phyloP scores from a whole-genome alignment of 768 basidiomycete genomes.

The Mycena haematopus region DNA sequence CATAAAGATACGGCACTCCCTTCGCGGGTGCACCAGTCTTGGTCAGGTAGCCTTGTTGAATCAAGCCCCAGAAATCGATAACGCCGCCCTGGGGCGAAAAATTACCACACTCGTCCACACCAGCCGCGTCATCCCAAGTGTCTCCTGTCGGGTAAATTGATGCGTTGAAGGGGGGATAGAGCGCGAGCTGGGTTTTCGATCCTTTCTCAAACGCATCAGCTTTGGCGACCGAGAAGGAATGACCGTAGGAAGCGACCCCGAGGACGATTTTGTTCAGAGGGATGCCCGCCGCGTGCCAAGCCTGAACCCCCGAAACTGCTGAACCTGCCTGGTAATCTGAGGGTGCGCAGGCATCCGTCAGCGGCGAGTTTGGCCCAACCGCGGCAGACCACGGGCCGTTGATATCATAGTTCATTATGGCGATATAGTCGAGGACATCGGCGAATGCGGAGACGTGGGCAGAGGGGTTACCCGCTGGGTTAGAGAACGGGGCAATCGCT shows the following conservation, averaged over 20 bases:
- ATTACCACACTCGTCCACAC: conserved; percentile 56
- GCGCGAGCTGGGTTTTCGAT: conserved; percentile 40
- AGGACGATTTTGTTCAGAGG: conserved; percentile 75
- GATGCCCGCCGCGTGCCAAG: conserved; percentile 79
- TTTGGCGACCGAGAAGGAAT: conserved; percentile 61
- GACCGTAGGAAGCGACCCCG: conserved; percentile 83
- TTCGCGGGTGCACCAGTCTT: conserved; percentile 49
- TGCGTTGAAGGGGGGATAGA: conserved; percentile 59
- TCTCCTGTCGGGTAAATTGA: conserved; percentile 55
- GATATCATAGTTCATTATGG: too few species aligned
- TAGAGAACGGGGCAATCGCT: too few species aligned
- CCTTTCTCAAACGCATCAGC: conserved; percentile 43
- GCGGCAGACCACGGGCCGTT: too few species aligned
- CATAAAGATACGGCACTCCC: conserved; percentile 63
- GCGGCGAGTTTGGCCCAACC: too few species aligned
- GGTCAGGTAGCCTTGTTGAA: conserved; percentile 59
- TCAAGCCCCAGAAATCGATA: conserved; percentile 68
- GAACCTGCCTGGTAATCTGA: too few species aligned
- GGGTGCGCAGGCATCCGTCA: too few species aligned
- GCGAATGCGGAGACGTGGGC: too few species aligned
- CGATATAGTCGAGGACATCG: conserved; percentile 8
- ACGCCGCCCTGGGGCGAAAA: conserved; percentile 47
- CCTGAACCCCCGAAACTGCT: conserved; percentile 45
- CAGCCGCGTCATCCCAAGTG: conserved; percentile 48
- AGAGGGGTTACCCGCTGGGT: too few species aligned